Evolutionary conservation across 2,329 filamentous ascomycete genomes (phyloP).

Genomic region (Aspergillus sp.): DNA sequence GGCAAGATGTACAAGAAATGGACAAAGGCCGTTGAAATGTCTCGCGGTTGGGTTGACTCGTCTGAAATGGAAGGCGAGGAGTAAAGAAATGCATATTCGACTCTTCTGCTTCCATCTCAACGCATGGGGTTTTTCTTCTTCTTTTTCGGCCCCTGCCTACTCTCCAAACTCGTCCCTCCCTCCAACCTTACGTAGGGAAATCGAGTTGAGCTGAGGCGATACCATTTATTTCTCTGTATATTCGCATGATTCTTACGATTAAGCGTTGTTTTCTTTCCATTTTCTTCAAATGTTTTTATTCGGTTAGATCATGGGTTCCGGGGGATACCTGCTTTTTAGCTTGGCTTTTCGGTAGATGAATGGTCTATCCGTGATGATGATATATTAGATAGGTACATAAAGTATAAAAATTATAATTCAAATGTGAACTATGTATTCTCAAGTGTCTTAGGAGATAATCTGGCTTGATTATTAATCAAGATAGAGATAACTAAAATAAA

Average conservation of each 20-base stretch:
- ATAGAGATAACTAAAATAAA: too few species aligned
- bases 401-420: not conserved
- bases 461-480: too few species aligned
- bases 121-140: not conserved
- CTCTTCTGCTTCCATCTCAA: not conserved
- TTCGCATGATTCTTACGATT: conserved; percentile 12
- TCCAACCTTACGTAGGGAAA: not conserved
- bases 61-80: conserved; percentile 26
- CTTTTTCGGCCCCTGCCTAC: not conserved
- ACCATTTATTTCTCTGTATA: conserved; percentile 6
- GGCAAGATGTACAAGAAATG: conserved; percentile 67
- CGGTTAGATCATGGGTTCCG: conserved; percentile 7
- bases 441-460: not conserved
- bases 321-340: conserved; percentile 4
- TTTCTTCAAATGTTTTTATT: not conserved
- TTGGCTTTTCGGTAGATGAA: not conserved
- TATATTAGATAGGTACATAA: conserved; percentile 2
- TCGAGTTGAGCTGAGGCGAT: not conserved
- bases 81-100: not conserved
- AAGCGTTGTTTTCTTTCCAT: conserved; percentile 10
- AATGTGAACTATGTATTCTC: not conserved
- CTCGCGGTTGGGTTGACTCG: conserved; percentile 62
- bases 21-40: conserved; percentile 78
- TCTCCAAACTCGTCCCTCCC: not conserved
- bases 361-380: not conserved